These are phyloP conservation scores for Cornus controversa DNA, from an alignment of 148 eudicot species.

Conservation along the genomic window DNA sequence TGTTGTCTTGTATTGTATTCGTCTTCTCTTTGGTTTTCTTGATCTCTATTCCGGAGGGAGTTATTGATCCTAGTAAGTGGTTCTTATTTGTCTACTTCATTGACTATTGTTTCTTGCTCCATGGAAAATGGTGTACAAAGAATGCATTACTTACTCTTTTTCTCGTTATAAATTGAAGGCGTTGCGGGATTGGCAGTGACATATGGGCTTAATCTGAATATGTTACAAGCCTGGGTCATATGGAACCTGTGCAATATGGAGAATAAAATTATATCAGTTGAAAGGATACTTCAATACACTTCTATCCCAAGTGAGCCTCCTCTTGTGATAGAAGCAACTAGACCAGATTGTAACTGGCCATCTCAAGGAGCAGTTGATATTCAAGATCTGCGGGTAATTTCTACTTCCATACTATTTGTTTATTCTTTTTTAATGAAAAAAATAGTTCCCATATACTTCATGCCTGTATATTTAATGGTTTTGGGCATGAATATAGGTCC, in stretches of 20 bases:
- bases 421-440: background rate
- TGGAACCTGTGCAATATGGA: constrained; percentile 47
- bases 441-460: background rate
- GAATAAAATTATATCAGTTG: constrained; percentile 62
- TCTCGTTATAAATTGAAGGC: constrained; percentile 24
- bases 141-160: background rate
- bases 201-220: constrained; percentile 55
- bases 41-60: constrained; percentile 45
- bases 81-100: background rate
- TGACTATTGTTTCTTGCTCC: background rate
- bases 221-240: constrained; percentile 38
- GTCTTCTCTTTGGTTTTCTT: constrained; percentile 48
- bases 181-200: constrained; percentile 64
- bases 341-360: constrained; percentile 51
- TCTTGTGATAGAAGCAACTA: constrained; percentile 44
- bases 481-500: constrained; percentile 31
- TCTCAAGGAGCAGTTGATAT: constrained; percentile 45
- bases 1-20: constrained; percentile 48
- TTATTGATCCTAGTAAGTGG: constrained; percentile 45
- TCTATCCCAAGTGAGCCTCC: constrained; percentile 55
- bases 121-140: background rate
- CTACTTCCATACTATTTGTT: background rate
- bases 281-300: constrained; percentile 60
- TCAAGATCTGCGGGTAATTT: constrained; percentile 42
- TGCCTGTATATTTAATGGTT: background rate